Base-by-base conservation (phyloP, 2,329 filamentous ascomycete species). In the Epichloe sylvatica region DNA sequence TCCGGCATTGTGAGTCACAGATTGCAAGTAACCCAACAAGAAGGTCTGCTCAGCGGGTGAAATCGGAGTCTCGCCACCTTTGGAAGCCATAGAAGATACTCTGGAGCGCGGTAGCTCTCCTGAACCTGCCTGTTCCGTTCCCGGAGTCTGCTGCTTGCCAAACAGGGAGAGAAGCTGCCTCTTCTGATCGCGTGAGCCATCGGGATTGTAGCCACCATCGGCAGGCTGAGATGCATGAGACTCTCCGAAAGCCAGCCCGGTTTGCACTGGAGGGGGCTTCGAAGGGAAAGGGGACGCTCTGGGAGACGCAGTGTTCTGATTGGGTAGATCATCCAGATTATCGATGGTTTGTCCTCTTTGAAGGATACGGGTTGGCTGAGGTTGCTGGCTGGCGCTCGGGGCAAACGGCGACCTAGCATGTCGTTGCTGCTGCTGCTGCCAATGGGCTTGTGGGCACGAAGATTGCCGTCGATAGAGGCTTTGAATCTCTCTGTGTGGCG, bases 31-130 rank as follows among this genome's bases (percentile, higher is more conserved):
- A 9, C 78, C 83, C 47, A 92, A 71, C 60, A 94, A 67, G 58
- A 92, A 92, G 15, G 74, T 81, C 60, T 85, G 83, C 56, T 92
- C 82, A 0, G 79, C 83, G 0, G 84, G 77, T 4, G 82, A 84
- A 42, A 81, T 79, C 12, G 76, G 70, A 34, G 72, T 71, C 59
- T 75, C 68, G 12, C 65, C 67, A 30, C 57, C 60, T 9, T 64
- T 65, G 47, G 72, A 70, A 11, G 67, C 67, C 47, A 74, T 58
- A n/a, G 73, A 73, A 3, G 67, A 66, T 39, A 73, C 55, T 2
- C 68, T 68, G 21, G 69, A 70, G 36, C 56, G 56, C 1, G 59
- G 56, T 4, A 50, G 50, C 3, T 60, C 60, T 7, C 23, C 34
- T 35, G 15, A 21, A 47, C 19, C 46, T 38, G 23, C 38, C 12